Conservation (phyloP, 805 yeast genomes). For the Lachancea sp. region DNA sequence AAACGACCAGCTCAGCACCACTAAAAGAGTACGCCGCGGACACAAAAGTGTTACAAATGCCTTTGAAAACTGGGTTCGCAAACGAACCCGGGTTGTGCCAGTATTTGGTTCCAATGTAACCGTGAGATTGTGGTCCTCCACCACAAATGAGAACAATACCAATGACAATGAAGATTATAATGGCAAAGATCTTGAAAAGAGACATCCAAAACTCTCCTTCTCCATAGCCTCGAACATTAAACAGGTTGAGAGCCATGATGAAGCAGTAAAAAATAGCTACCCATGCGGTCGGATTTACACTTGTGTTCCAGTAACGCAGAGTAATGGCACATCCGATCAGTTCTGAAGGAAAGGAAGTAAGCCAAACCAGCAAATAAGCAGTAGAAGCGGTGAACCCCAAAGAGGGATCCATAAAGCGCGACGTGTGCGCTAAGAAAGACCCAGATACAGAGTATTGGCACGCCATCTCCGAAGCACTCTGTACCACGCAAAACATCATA, state of each 20-base stretch:
- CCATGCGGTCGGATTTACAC: slow-evolving; percentile 22
- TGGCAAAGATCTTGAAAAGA: slow-evolving; percentile 38
- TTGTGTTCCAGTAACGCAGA: slow-evolving; percentile 39
- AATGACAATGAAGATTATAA: slow-evolving; percentile 43
- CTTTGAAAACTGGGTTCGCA: slow-evolving; percentile 37
- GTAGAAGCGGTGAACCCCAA: slow-evolving; percentile 61
- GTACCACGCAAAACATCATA: slow-evolving; percentile 26
- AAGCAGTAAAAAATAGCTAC: slow-evolving; percentile 26
- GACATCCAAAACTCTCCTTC: slow-evolving; percentile 48
- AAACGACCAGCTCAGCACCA: slow-evolving; percentile 62
- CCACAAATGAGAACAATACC: slow-evolving; percentile 43
- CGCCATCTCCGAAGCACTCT: slow-evolving; percentile 40
- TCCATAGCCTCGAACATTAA: slow-evolving; percentile 49
- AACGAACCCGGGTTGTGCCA: slow-evolving; percentile 52
- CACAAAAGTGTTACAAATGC: slow-evolving; percentile 56
- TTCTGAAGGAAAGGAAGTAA: slow-evolving; percentile 48
- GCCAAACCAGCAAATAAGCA: slow-evolving; percentile 51
- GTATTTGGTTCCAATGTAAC: slow-evolving; percentile 37
- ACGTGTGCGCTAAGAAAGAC: slow-evolving; percentile 50
- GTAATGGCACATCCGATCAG: slow-evolving; percentile 50
- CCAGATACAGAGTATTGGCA: slow-evolving; percentile 48
- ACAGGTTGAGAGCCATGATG: slow-evolving; percentile 41
- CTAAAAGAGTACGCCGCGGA: slow-evolving; percentile 70
- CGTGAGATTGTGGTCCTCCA: slow-evolving; percentile 41
- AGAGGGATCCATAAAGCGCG: slow-evolving; percentile 52